Evolutionary conservation across 176 grass and related monocot species (phyloP).

Genomic region (Areca catechu): DNA sequence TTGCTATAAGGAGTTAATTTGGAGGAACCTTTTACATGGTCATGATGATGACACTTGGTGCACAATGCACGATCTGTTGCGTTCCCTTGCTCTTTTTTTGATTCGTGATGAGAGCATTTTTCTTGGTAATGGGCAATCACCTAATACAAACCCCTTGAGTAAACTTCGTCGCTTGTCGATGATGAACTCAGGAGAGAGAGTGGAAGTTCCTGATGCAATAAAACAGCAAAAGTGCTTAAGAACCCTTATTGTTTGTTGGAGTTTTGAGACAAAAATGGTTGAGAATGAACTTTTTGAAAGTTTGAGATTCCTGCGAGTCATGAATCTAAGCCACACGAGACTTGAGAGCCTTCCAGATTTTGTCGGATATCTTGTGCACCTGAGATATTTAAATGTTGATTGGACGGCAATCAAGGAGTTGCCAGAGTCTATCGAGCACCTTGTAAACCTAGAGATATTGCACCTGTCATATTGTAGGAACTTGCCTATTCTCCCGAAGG

Average conservation of each 20-base stretch:
- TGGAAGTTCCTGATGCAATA: background rate
- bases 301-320: background rate
- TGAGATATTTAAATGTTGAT: background rate
- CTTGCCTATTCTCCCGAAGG: no score
- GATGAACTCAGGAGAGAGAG: background rate
- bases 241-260: background rate
- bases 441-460: no score
- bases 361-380: background rate
- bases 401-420: no score
- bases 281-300: background rate
- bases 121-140: background rate
- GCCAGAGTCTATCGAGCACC: no score
- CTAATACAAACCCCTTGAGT: background rate
- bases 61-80: conserved; percentile 31
- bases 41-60: fast-evolving
- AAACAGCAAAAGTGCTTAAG: background rate
- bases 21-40: conserved; percentile 10
- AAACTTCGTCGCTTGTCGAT: conserved; percentile 3
- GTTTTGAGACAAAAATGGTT: background rate
- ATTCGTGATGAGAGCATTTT: conserved; percentile 5
- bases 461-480: no score
- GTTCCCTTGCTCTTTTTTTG: conserved; percentile 21
- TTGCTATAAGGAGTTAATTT: conserved; percentile 5
- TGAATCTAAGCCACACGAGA: background rate
- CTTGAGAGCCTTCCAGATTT: background rate